Evolutionary conservation across 441 rosid species (phyloP).

Genomic region (Corymbia citriodora): DNA sequence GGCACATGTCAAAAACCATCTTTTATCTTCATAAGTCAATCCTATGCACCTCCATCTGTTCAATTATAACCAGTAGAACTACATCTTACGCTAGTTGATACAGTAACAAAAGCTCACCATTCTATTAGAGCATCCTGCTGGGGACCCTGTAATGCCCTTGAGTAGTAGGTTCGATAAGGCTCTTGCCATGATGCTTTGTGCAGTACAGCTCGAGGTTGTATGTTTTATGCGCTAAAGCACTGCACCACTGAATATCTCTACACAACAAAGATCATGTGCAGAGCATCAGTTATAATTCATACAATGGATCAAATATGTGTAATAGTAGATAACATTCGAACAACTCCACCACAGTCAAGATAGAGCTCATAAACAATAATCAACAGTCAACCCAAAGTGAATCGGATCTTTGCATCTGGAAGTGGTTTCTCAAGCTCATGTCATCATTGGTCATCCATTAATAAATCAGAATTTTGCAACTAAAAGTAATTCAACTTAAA

Average conservation of each 20-base stretch:
- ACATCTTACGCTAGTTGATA: not conserved
- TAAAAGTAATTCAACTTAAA: not conserved
- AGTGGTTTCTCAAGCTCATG: not conserved
- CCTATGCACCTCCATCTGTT: not conserved
- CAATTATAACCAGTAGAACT: not conserved
- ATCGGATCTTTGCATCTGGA: not conserved
- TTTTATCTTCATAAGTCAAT: not conserved
- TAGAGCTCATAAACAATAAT: not conserved
- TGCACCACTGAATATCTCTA: not conserved
- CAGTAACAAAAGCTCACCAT: slow-evolving; percentile 15
- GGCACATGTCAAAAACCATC: not conserved
- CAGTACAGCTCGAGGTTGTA: not conserved
- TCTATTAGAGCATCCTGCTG: slow-evolving; percentile 38
- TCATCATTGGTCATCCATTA: not conserved
- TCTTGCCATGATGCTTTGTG: slow-evolving; percentile 38
- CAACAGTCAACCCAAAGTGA: not conserved
- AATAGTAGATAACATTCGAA: not conserved
- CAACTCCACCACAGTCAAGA: not conserved
- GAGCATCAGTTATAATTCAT: not conserved
- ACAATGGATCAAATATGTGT: not conserved
- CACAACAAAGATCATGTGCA: not conserved
- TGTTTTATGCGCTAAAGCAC: not conserved
- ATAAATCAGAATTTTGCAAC: not conserved
- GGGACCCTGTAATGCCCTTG: slow-evolving; percentile 35
- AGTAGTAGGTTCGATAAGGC: slow-evolving; percentile 43